phyloP scores from a whole-genome alignment of 2,329 filamentous ascomycete species.

The Tolypocladium tundrense region DNA sequence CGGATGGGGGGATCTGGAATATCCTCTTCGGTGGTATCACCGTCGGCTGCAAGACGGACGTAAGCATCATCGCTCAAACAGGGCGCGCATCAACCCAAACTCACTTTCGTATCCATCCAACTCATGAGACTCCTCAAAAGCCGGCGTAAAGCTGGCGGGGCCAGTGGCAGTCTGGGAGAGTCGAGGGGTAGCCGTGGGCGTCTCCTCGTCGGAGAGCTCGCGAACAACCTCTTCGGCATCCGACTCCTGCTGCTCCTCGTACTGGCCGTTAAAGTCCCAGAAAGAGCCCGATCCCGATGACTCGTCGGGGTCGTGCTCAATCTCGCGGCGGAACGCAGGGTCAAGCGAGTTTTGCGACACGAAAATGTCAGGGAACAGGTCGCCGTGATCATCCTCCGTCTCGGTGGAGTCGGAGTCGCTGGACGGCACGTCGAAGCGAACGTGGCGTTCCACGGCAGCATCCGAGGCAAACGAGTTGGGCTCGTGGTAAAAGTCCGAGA shows the following conservation, averaged over 20 bases:
- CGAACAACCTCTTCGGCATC: slow-evolving; percentile 31
- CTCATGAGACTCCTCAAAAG: slow-evolving; percentile 27
- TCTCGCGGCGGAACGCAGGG: slow-evolving; percentile 60
- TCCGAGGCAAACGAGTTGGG: slow-evolving; percentile 32
- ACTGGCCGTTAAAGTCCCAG: slow-evolving; percentile 51
- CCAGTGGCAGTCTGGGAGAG: slow-evolving; percentile 16
- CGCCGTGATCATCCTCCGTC: slow-evolving; percentile 49
- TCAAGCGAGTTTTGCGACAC: slow-evolving; percentile 65
- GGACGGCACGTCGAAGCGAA: slow-evolving; percentile 61
- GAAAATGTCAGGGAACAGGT: slow-evolving; percentile 70
- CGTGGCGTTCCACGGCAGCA: slow-evolving; percentile 44
- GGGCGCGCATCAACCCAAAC: slow-evolving; percentile 19
- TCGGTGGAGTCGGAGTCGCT: slow-evolving; percentile 59
- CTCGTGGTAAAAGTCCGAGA: slow-evolving; percentile 31
- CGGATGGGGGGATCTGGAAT: slow-evolving; percentile 37
- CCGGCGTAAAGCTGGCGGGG: slow-evolving; percentile 14
- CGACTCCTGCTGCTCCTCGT: slow-evolving; percentile 26
- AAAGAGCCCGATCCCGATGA: slow-evolving; percentile 48
- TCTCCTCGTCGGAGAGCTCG: slow-evolving; percentile 28
- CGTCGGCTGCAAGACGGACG: slow-evolving; percentile 36
- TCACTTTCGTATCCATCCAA: slow-evolving; percentile 52
- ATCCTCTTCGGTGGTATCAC: slow-evolving; percentile 53
- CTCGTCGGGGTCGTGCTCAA: slow-evolving; percentile 57
- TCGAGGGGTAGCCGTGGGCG: slow-evolving; percentile 31
- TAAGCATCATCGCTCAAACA: slow-evolving; percentile 20